Evolutionary conservation across 78 protist species (phyloP).

Genomic region (Dictyostelium brefeldianum): DNA sequence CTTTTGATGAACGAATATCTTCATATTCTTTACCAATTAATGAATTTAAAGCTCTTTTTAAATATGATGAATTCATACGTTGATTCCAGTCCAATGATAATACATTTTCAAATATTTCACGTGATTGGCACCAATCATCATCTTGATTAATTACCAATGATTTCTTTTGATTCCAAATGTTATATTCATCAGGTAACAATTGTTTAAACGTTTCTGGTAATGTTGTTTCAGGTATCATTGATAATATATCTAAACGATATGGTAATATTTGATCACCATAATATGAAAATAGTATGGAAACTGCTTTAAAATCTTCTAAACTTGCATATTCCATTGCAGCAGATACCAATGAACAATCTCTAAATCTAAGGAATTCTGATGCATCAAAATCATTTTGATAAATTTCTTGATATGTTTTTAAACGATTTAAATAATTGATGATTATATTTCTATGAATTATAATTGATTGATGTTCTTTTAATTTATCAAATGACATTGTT

Average conservation of each 20-base stretch:
- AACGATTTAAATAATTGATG: conserved; percentile 45
- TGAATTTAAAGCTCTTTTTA: conserved; percentile 8
- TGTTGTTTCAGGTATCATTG: conserved; percentile 69
- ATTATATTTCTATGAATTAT: conserved; percentile 35
- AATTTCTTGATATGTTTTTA: conserved; percentile 51
- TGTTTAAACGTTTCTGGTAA: not conserved
- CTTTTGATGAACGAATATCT: conserved; percentile 50
- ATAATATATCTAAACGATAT: conserved; percentile 36
- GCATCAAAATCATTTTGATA: conserved; percentile 69
- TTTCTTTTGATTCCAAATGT: conserved; percentile 56
- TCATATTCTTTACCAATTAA: conserved; percentile 32
- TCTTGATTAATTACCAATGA: not conserved
- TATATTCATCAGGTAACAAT: conserved; percentile 38
- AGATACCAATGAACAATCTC: conserved; percentile 51
- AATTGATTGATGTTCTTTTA: conserved; percentile 23
- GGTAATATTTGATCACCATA: conserved; percentile 11
- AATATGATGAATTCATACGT: conserved; percentile 34
- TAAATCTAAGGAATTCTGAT: conserved; percentile 46
- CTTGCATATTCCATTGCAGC: conserved; percentile 79
- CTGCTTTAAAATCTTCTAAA: conserved; percentile 68
- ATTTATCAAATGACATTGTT: not conserved
- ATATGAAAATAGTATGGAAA: conserved; percentile 33
- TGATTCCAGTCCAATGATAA: conserved; percentile 28
- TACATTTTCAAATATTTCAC: conserved; percentile 22
- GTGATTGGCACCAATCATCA: conserved; percentile 3